phyloP scores from a whole-genome alignment of 2,329 filamentous ascomycete species.

The Talaromyces piceae region DNA sequence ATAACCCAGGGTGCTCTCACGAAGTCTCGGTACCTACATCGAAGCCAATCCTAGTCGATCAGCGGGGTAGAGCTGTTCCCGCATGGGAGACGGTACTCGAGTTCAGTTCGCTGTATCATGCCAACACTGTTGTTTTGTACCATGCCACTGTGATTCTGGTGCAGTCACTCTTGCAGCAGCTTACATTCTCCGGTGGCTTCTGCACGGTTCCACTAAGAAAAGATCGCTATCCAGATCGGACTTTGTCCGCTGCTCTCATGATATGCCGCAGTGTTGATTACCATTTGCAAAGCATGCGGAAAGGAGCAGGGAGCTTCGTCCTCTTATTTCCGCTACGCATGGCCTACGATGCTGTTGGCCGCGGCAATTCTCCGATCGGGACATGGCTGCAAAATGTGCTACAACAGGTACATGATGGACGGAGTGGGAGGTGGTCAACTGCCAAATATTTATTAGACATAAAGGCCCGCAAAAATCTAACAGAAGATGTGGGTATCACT shows the following conservation, averaged over 20 bases:
- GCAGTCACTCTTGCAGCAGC: neutral
- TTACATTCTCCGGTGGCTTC: neutral
- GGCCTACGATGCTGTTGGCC: slow-evolving; percentile 3
- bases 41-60: neutral
- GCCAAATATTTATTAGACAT: slow-evolving; percentile 7
- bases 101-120: slow-evolving; percentile 3
- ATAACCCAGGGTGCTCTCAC: slow-evolving; percentile 2
- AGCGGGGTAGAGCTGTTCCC: neutral
- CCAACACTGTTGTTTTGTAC: slow-evolving; percentile 1
- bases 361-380: neutral
- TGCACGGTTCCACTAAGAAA: neutral
- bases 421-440: slow-evolving; percentile 6
- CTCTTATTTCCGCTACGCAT: slow-evolving; percentile 5
- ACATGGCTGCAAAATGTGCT: slow-evolving; percentile 3
- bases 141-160: slow-evolving; percentile 2
- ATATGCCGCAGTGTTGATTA: slow-evolving; percentile 10
- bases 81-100: slow-evolving; percentile 9
- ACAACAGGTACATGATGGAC: slow-evolving; percentile 1
- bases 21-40: neutral
- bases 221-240: neutral
- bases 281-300: slow-evolving; percentile 8
- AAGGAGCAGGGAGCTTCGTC: slow-evolving; percentile 8
- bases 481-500: neutral
- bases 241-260: neutral
- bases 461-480: neutral